Evolutionary conservation across 257 asterid species (phyloP).

Genomic region (Solanum piurae): DNA sequence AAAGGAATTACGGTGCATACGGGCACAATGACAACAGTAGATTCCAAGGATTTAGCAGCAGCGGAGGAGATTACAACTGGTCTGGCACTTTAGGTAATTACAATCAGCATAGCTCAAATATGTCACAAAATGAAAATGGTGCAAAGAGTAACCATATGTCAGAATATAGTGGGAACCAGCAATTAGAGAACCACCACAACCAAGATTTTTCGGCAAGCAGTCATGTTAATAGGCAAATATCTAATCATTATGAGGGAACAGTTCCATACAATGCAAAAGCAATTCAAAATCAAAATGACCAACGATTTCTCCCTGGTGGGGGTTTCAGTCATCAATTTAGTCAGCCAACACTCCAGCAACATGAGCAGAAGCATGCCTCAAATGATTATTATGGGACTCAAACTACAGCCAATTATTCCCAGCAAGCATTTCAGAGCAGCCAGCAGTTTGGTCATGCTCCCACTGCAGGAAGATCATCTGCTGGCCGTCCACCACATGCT

Average conservation of each 20-base stretch:
- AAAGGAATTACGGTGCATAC: slow-evolving; percentile 10
- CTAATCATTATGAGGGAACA: slow-evolving; percentile 27
- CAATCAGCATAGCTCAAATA: slow-evolving; percentile 26
- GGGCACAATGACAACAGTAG: slow-evolving; percentile 21
- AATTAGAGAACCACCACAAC: slow-evolving; percentile 22
- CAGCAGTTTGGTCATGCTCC: slow-evolving; percentile 44
- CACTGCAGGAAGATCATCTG: slow-evolving; percentile 62
- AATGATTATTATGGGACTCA: slow-evolving; percentile 37
- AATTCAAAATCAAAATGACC: slow-evolving; percentile 27
- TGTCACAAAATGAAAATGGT: slow-evolving; percentile 37
- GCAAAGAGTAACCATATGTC: slow-evolving; percentile 19
- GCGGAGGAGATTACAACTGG: slow-evolving; percentile 40
- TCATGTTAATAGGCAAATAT: slow-evolving; percentile 25
- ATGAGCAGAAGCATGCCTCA: slow-evolving; percentile 31
- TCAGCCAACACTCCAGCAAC: slow-evolving; percentile 40
- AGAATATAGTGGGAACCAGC: slow-evolving; percentile 31
- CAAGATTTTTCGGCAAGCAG: slow-evolving; percentile 23
- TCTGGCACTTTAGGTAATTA: slow-evolving; percentile 28
- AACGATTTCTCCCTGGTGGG: slow-evolving; percentile 24
- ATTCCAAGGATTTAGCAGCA: slow-evolving; percentile 31
- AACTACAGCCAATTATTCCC: slow-evolving; percentile 36
- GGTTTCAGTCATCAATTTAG: slow-evolving; percentile 30
- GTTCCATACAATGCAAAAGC: slow-evolving; percentile 25
- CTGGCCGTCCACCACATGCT: slow-evolving; percentile 93
- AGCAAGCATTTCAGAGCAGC: slow-evolving; percentile 41